Evolutionary conservation across 495 filamentous ascomycete genomes (phyloP), one percentile per base, ranked within the genome.

Genomic region (Penicillium fimorum): DNA sequence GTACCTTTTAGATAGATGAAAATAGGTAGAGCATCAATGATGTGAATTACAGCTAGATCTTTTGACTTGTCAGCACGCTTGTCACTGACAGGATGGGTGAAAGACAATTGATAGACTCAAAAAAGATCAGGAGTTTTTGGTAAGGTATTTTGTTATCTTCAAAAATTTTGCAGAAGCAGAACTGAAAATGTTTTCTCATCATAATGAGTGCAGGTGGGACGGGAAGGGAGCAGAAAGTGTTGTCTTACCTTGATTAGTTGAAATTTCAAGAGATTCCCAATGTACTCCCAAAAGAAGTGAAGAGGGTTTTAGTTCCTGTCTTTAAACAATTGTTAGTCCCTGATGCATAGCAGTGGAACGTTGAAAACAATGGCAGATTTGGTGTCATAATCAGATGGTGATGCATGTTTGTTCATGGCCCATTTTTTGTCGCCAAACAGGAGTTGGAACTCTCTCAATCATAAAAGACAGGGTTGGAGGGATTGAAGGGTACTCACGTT

Each of bases 341-440:
- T 20, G 29, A 62, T 50, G 17, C 44, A 40, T 11, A 35, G 52
- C 50, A 52, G 50, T 20, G 29, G 29, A 35, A 55, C 52, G 47
- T 30, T 40, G 17, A 50, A 32, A 54, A 50, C 13, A 62, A 35
- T 57, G 53, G 59, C 69, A 56, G 65, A 63, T 50, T 57, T 58
- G 53, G 61, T 47, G 54, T 58, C 61, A 66, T 56, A 40, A 66
- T 97, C 93, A 97, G 93, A 96, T 96, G 93, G 93, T 97, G 87
- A 86, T 97, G 93, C 93, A 97, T 97, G 92, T 95, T 46, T 87
- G 87, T 94, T 87, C 77, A 78, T 78, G 89, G 91, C 88, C 92
- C 93, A 92, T 84, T 83, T 62, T 71, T 77, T 73, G 82, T 96
- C 87, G 82, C 92, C 85, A 70, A 84, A 82, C 81, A 78, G 76